Conservation (phyloP, 2,329 filamentous ascomycete genomes). For the Aspergillus nomiae region DNA sequence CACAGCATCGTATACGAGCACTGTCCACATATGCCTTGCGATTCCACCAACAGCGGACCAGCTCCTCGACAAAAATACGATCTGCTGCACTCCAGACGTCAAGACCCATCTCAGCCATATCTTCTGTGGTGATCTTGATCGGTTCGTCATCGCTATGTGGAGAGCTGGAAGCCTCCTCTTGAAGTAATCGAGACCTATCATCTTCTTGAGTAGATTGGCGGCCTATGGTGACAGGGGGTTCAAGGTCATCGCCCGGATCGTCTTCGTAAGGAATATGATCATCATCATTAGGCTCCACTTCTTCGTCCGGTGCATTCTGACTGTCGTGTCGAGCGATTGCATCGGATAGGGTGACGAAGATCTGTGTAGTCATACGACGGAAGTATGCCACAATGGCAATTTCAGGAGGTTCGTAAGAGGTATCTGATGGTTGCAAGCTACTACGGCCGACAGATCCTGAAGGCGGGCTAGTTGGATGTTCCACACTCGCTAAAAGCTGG, state of each 20-base stretch:
- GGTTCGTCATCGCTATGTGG: constrained; percentile 21
- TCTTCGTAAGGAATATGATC: constrained; percentile 24
- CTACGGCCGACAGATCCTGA: constrained; percentile 27
- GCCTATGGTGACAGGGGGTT: constrained; percentile 26
- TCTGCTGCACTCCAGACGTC: constrained; percentile 53
- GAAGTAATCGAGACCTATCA: constrained; percentile 30
- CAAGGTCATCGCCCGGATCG: constrained; percentile 25
- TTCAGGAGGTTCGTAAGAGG: constrained; percentile 43
- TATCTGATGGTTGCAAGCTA: constrained; percentile 30
- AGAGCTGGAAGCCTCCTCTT: neutral
- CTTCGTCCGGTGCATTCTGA: constrained; percentile 12
- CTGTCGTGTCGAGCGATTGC: constrained; percentile 46
- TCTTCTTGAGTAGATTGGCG: constrained; percentile 28
- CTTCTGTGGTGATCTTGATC: constrained; percentile 44
- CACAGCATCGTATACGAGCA: constrained; percentile 50
- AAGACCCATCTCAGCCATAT: constrained; percentile 52
- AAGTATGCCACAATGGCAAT: constrained; percentile 54
- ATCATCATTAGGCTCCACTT: constrained; percentile 25
- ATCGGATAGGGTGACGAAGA: constrained; percentile 48
- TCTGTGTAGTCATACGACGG: constrained; percentile 49
- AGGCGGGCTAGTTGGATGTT: constrained; percentile 33
- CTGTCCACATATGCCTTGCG: constrained; percentile 46
- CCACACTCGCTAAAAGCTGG: constrained; percentile 40
- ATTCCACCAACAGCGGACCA: constrained; percentile 50
- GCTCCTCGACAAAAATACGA: constrained; percentile 47